phyloP scores from a whole-genome alignment of 1,139 yeast genomes.

The Candida frijolesensis region DNA sequence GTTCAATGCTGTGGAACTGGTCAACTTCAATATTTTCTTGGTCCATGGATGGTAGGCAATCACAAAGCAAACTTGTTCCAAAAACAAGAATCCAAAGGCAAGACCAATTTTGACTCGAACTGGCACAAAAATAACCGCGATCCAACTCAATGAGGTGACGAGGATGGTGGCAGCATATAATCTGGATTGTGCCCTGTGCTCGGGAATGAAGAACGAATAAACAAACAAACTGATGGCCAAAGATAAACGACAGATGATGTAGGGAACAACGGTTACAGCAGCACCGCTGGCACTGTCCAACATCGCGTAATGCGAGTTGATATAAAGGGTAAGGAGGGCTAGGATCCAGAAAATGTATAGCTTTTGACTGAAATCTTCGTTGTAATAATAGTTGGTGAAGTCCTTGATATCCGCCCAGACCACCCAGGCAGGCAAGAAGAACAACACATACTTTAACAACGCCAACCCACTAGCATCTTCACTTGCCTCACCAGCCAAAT shows the following conservation, averaged over 20 bases:
- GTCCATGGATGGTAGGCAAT: constrained; percentile 49
- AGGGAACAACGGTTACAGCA: constrained; percentile 48
- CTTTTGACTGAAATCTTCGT: constrained; percentile 61
- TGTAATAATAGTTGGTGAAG: constrained; percentile 65
- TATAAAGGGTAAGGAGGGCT: constrained; percentile 51
- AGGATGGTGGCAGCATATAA: constrained; percentile 36
- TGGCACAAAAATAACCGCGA: constrained; percentile 47
- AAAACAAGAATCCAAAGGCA: constrained; percentile 39
- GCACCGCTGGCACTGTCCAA: constrained; percentile 37
- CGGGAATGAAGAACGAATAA: constrained; percentile 54
- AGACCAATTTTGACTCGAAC: constrained; percentile 51
- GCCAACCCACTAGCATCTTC: constrained; percentile 52
- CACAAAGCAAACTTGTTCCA: constrained; percentile 42
- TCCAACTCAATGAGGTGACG: constrained; percentile 45
- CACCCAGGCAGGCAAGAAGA: constrained; percentile 62
- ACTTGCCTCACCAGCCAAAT: constrained; percentile 57
- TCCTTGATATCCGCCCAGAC: constrained; percentile 70
- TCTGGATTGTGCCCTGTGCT: constrained; percentile 57
- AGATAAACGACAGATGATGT: constrained; percentile 48
- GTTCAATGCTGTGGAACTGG: constrained; percentile 60
- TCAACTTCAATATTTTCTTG: constrained; percentile 42
- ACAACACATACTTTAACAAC: constrained; percentile 49
- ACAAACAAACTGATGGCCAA: constrained; percentile 35
- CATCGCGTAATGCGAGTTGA: constrained; percentile 51
- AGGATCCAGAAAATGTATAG: constrained; percentile 57